A percentile compares a stretch with the other conserved stretches of the same genome.
These are phyloP conservation scores for Hortaea sp. DNA, from an alignment of 2,329 filamentous ascomycete species.

Conservation along the genomic window DNA sequence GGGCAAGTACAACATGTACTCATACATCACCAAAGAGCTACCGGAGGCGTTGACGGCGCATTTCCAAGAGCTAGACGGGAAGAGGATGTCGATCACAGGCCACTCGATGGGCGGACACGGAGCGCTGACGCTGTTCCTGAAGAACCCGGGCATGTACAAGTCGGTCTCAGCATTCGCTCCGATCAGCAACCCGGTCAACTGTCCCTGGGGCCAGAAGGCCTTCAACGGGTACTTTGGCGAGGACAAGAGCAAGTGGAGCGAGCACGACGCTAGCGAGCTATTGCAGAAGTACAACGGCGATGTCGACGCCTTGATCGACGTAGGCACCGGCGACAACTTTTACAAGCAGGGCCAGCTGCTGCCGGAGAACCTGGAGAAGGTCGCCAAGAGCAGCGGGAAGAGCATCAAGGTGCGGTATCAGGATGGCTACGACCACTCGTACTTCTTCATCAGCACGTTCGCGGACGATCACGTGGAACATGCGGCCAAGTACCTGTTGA, in stretches of 20 bases:
- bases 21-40: slow-evolving; percentile 83
- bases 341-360: slow-evolving; percentile 90
- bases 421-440: slow-evolving; percentile 89
- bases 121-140: slow-evolving; percentile 82
- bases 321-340: slow-evolving; percentile 91
- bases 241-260: slow-evolving; percentile 67
- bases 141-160: slow-evolving; percentile 82
- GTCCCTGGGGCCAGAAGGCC: slow-evolving; percentile 92
- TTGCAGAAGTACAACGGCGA: slow-evolving; percentile 63
- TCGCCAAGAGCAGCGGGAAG: slow-evolving; percentile 63
- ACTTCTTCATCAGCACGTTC: slow-evolving; percentile 92
- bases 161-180: slow-evolving; percentile 85
- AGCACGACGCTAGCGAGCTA: slow-evolving; percentile 87
- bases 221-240: slow-evolving; percentile 84
- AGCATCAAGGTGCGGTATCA: slow-evolving; percentile 76
- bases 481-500: slow-evolving; percentile 68
- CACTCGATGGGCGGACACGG: slow-evolving; percentile 98
- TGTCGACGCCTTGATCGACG: slow-evolving; percentile 75
- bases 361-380: slow-evolving; percentile 82
- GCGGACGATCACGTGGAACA: slow-evolving; percentile 83
- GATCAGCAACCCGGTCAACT: slow-evolving; percentile 74
- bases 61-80: slow-evolving; percentile 61
- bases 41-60: slow-evolving; percentile 62
- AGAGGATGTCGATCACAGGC: slow-evolving; percentile 72
- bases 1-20: slow-evolving; percentile 85